phyloP scores from a whole-genome alignment of 179 eudicot genomes.

The Amaranthus tricolor region DNA sequence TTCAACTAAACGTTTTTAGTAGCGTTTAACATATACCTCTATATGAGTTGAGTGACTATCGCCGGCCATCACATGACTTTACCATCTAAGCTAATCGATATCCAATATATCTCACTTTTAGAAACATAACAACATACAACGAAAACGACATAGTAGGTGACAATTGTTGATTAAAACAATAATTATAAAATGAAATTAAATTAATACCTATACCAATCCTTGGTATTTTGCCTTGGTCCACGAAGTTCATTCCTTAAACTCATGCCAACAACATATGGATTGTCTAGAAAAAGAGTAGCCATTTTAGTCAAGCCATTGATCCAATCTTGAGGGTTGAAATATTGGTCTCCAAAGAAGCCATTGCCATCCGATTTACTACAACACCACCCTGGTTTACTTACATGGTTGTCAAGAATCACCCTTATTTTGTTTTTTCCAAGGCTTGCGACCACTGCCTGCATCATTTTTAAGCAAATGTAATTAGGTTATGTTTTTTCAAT shows the following conservation, averaged over 20 bases:
- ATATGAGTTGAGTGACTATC: too few relatives aligned
- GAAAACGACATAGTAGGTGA: too few relatives aligned
- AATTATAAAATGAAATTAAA: background rate
- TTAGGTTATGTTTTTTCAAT: too few relatives aligned
- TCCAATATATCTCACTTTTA: too few relatives aligned
- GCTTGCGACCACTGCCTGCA: constrained; percentile 70
- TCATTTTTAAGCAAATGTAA: background rate
- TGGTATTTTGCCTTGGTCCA: constrained; percentile 60
- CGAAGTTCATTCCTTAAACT: constrained; percentile 94
- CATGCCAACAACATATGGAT: constrained; percentile 67
- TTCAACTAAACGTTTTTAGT: too few relatives aligned
- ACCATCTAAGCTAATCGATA: too few relatives aligned
- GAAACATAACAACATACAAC: too few relatives aligned
- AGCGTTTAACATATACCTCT: too few relatives aligned
- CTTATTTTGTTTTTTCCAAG: constrained; percentile 61
- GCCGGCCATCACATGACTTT: too few relatives aligned
- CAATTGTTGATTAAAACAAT: background rate
- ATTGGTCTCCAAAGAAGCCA: constrained; percentile 83
- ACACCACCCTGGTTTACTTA: constrained; percentile 91
- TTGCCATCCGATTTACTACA: constrained; percentile 66
- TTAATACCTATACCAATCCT: constrained; percentile 80
- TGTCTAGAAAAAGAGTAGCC: constrained; percentile 61
- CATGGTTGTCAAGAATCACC: constrained; percentile 91
- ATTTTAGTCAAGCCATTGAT: constrained; percentile 57
- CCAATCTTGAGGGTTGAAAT: constrained; percentile 72